Conservation (phyloP, 768 basidiomycete genomes). For the Suillus placidus region DNA sequence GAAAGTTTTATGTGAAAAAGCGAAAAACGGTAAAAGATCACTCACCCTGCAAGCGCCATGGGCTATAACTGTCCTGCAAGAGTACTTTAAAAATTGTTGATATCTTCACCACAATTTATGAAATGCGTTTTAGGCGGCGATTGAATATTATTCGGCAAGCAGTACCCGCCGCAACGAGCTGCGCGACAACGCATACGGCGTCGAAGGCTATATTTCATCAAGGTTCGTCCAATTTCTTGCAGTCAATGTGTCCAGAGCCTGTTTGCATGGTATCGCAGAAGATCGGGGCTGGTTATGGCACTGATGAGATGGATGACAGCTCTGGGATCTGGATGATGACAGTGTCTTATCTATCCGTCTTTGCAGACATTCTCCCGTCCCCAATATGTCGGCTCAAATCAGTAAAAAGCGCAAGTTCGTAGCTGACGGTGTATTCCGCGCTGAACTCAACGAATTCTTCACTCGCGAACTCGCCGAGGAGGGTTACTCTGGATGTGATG, state of each 20-base stretch:
- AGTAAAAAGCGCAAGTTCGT: conserved; percentile 99
- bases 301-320: conserved; percentile 10
- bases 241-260: conserved; percentile 2
- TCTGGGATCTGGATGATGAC: conserved; percentile 11
- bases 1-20: conserved; percentile 3
- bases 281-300: neutral
- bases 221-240: conserved; percentile 11
- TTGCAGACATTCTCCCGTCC: conserved; percentile 9
- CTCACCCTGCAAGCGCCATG: neutral
- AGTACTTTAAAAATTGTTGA: neutral
- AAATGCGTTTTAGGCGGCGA: conserved; percentile 25
- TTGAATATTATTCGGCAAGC: conserved; percentile 13
- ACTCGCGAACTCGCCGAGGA: conserved; percentile 97
- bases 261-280: neutral
- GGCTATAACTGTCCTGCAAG: neutral
- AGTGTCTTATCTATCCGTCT: conserved; percentile 8
- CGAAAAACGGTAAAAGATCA: neutral
- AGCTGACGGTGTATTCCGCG: conserved; percentile 98
- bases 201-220: conserved; percentile 9
- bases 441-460: conserved; percentile 99
- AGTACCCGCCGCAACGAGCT: conserved; percentile 4
- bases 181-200: conserved; percentile 9
- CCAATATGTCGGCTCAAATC: conserved; percentile 82
- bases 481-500: conserved; percentile 99
- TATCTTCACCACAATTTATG: conserved; percentile 1